These are phyloP conservation scores for Cyclospora cayetanensis DNA, from an alignment of 169 alveolate species.

Conservation along the genomic window DNA sequence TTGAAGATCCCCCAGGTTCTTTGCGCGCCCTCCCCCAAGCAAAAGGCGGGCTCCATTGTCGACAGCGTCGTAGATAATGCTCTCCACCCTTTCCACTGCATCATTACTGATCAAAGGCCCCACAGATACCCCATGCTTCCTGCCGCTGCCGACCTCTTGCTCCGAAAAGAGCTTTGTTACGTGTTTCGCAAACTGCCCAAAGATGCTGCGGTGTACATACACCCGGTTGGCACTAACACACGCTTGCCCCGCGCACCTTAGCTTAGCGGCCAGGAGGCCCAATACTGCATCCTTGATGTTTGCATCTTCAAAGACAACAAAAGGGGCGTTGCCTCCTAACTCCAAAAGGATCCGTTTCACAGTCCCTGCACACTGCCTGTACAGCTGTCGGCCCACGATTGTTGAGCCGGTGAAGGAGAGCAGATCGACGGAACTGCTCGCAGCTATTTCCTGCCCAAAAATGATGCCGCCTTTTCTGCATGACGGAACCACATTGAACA, in stretches of 20 bases:
- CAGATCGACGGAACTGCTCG: background rate
- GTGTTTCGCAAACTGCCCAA: background rate
- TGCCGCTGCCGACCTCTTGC: slow-evolving; percentile 60
- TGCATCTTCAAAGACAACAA: slow-evolving; percentile 73
- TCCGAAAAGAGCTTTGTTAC: slow-evolving; percentile 25
- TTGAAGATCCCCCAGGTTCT: background rate
- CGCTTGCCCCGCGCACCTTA: slow-evolving; percentile 73
- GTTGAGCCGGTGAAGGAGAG: slow-evolving; percentile 74
- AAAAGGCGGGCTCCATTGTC: slow-evolving; percentile 34
- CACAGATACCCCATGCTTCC: slow-evolving; percentile 47
- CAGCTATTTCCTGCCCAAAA: slow-evolving; percentile 28
- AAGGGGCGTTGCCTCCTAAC: slow-evolving; percentile 76
- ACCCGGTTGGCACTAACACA: slow-evolving; percentile 73
- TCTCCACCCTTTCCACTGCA: slow-evolving; percentile 53
- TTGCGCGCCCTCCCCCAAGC: background rate
- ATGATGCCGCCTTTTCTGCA: background rate
- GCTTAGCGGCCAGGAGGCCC: slow-evolving; percentile 70
- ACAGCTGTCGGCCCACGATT: slow-evolving; percentile 69
- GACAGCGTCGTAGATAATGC: slow-evolving; percentile 56
- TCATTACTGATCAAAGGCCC: slow-evolving; percentile 71
- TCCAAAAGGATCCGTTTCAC: slow-evolving; percentile 67
- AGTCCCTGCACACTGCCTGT: slow-evolving; percentile 63
- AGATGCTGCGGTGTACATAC: slow-evolving; percentile 71
- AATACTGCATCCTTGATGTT: slow-evolving; percentile 70
- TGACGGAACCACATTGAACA: slow-evolving; percentile 44